Evolutionary conservation across 2,329 filamentous ascomycete genomes (phyloP).

Genomic region (Cladosporium sp.): DNA sequence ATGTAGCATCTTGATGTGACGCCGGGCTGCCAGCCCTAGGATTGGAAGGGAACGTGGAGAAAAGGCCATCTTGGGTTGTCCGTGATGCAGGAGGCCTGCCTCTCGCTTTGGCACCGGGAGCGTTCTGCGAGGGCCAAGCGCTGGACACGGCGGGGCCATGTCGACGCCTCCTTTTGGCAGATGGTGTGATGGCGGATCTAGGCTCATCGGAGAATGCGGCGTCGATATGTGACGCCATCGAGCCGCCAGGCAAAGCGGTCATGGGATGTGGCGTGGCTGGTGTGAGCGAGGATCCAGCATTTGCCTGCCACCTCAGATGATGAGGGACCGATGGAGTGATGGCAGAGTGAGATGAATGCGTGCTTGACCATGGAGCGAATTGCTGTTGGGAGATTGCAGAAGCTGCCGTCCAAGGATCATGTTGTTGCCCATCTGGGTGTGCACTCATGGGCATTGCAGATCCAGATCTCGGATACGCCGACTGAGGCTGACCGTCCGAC

Average conservation of each 20-base stretch:
- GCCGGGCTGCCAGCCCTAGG: constrained; percentile 45
- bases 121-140: constrained; percentile 72
- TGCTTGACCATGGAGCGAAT: constrained; percentile 37
- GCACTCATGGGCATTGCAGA: constrained; percentile 55
- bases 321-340: constrained; percentile 43
- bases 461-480: constrained; percentile 51
- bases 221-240: constrained; percentile 44
- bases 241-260: constrained; percentile 73
- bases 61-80: constrained; percentile 68
- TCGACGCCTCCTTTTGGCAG: constrained; percentile 58
- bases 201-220: constrained; percentile 58
- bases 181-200: constrained; percentile 71
- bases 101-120: constrained; percentile 69
- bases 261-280: constrained; percentile 65
- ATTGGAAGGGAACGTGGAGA: constrained; percentile 68
- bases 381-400: constrained; percentile 40
- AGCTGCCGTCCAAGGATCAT: constrained; percentile 51
- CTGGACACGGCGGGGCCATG: constrained; percentile 88
- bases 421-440: constrained; percentile 44
- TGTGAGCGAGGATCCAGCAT: constrained; percentile 26
- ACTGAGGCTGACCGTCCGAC: constrained; percentile 33
- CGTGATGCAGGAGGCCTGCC: constrained; percentile 70
- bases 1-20: constrained; percentile 39
- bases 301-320: constrained; percentile 38
- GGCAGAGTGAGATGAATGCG: constrained; percentile 44